A percentile compares a stretch with the other conserved stretches of the same genome.
These are phyloP conservation scores for Ophiostoma australiae DNA, from an alignment of 2,329 filamentous ascomycete genomes.

Conservation along the genomic window DNA sequence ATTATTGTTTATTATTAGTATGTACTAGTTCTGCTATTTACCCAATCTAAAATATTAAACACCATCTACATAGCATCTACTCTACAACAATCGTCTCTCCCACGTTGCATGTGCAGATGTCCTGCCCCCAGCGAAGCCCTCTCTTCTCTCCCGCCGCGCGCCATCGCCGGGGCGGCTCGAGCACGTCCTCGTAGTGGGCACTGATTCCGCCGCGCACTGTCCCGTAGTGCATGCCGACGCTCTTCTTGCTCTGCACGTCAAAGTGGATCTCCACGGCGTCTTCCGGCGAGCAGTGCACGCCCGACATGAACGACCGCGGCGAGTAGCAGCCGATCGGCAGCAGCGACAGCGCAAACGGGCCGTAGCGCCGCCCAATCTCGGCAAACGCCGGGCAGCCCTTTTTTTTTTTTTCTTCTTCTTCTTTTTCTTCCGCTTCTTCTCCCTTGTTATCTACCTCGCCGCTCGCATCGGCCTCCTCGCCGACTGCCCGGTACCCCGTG, in stretches of 20 bases:
- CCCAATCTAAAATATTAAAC: too few species aligned
- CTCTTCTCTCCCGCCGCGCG: not conserved
- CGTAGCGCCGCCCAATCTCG: not conserved
- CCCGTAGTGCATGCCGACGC: conserved; percentile 89
- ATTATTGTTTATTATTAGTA: too few species aligned
- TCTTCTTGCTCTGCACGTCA: conserved; percentile 73
- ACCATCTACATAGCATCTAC: not conserved
- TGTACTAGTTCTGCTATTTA: too few species aligned
- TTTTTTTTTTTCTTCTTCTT: not conserved
- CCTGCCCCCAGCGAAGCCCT: not conserved
- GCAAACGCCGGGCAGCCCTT: not conserved
- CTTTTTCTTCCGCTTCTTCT: not conserved
- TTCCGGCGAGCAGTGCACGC: conserved; percentile 78
- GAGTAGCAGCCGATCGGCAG: conserved; percentile 90
- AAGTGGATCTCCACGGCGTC: conserved; percentile 85
- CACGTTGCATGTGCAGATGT: not conserved
- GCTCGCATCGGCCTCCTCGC: not conserved
- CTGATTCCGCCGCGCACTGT: conserved; percentile 37
- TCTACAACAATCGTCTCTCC: not conserved
- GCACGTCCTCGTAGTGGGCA: conserved; percentile 50
- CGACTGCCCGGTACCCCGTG: not conserved
- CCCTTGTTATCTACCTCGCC: not conserved
- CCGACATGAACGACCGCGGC: conserved; percentile 65
- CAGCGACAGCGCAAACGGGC: conserved; percentile 72
- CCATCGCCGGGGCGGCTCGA: conserved; percentile 52